These are phyloP conservation scores for Vitis amurensis DNA, from an alignment of 164 flowering plant species.

Conservation along the genomic window DNA sequence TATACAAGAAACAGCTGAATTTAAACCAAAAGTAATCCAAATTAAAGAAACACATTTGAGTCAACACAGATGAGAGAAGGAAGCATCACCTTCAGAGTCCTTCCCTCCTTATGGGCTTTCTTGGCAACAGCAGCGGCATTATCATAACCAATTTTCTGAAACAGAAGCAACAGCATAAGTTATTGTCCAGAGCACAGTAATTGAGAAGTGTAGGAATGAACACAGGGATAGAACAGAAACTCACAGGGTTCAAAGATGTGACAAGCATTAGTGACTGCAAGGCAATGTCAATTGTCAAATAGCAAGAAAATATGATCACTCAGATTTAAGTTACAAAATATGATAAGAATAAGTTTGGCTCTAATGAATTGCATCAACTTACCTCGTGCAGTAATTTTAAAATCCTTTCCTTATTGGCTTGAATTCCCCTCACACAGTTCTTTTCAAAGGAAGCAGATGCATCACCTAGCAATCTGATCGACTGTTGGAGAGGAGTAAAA, in stretches of 20 bases:
- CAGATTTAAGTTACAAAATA: conserved; percentile 6
- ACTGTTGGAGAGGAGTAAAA: conserved; percentile 43
- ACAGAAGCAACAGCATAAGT: neutral
- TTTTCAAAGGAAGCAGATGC: conserved; percentile 96
- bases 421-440: conserved; percentile 93
- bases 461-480: conserved; percentile 88
- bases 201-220: neutral
- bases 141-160: conserved; percentile 97
- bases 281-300: conserved; percentile 10
- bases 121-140: conserved; percentile 98
- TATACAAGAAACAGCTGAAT: too few species aligned
- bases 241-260: conserved; percentile 94
- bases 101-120: conserved; percentile 96
- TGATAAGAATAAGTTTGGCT: neutral
- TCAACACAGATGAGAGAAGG: neutral
- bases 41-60: too few species aligned
- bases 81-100: conserved; percentile 71
- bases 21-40: too few species aligned
- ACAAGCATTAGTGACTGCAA: conserved; percentile 99
- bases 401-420: conserved; percentile 87
- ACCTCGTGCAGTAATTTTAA: conserved; percentile 94
- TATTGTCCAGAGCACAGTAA: neutral
- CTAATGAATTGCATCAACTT: conserved; percentile 11
- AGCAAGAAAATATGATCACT: conserved; percentile 15
- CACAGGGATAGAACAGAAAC: conserved; percentile 22